These are phyloP conservation scores for Begonia masoniana DNA, from an alignment of 306 rosid genomes.

Conservation along the genomic window DNA sequence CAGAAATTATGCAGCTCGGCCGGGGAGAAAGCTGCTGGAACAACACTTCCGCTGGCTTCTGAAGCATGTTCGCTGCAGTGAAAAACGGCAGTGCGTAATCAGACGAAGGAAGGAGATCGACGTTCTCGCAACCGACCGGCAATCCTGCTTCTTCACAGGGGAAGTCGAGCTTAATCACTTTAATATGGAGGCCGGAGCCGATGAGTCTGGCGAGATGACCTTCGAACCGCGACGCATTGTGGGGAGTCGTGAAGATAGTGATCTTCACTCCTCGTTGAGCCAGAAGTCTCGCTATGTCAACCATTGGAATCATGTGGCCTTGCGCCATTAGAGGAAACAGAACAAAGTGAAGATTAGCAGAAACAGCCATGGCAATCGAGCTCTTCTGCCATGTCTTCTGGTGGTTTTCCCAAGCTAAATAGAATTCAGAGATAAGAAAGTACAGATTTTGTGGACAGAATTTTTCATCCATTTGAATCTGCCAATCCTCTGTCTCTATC, in stretches of 20 bases:
- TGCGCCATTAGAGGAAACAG: conserved; percentile 20
- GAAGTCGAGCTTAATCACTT: conserved; percentile 5
- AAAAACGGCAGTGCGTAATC: conserved; percentile 4
- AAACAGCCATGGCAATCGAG: too few species aligned
- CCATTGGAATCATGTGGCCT: conserved; percentile 24
- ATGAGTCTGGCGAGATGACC: background rate
- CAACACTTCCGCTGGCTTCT: conserved; percentile 12
- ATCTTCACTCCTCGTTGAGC: conserved; percentile 11
- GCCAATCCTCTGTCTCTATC: too few species aligned
- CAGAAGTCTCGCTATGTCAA: conserved; percentile 17
- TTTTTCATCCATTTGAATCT: too few species aligned
- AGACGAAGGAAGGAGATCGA: conserved; percentile 7
- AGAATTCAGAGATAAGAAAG: too few species aligned
- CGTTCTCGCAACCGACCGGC: conserved; percentile 18
- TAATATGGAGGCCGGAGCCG: conserved; percentile 7
- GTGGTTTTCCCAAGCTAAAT: too few species aligned
- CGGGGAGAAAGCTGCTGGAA: conserved; percentile 7
- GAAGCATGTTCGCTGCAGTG: conserved; percentile 9
- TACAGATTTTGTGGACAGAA: too few species aligned
- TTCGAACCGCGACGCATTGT: conserved; percentile 9
- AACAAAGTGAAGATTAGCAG: conserved; percentile 15
- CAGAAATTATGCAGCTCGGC: conserved; percentile 10
- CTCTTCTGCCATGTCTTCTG: too few species aligned
- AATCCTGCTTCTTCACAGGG: conserved; percentile 15
- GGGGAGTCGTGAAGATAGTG: conserved; percentile 21